Conservation (phyloP, 83 land plant species). For the Larix sibirica region DNA sequence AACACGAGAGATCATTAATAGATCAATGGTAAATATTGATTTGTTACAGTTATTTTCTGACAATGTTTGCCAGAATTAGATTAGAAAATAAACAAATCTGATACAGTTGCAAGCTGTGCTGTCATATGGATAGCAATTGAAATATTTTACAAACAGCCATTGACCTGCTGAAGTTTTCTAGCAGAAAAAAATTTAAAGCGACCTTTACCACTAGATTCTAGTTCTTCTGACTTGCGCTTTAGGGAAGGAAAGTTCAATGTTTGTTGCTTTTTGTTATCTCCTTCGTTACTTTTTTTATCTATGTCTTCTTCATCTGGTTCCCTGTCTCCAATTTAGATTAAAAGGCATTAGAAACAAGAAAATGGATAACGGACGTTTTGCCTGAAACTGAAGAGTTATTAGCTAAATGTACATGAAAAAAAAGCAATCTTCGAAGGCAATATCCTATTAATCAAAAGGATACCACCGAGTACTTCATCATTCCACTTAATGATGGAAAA, state of each 20-base stretch:
- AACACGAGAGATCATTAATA: not conserved
- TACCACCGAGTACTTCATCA: too few species aligned
- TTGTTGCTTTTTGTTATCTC: constrained; percentile 41
- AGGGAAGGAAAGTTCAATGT: constrained; percentile 38
- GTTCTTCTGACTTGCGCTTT: constrained; percentile 55
- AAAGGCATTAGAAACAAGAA: not conserved
- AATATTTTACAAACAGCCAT: not conserved
- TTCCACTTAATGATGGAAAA: too few species aligned
- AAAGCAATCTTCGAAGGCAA: not conserved
- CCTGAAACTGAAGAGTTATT: constrained; percentile 1
- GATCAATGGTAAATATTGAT: too few species aligned
- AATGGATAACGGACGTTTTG: not conserved
- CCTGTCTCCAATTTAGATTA: constrained; percentile 25
- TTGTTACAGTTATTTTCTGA: too few species aligned
- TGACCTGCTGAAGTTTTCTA: constrained; percentile 59
- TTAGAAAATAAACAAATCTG: too few species aligned
- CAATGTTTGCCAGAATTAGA: too few species aligned
- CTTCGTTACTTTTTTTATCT: constrained; percentile 22
- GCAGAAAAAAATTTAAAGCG: constrained; percentile 70
- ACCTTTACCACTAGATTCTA: constrained; percentile 67
- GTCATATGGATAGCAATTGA: not conserved
- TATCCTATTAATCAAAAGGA: too few species aligned
- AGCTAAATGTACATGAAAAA: not conserved
- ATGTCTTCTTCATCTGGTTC: constrained; percentile 59
- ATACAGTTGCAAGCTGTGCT: not conserved